phyloP scores from a whole-genome alignment of 352 stramenopile genomes.

The Phytophthora podocarpi region DNA sequence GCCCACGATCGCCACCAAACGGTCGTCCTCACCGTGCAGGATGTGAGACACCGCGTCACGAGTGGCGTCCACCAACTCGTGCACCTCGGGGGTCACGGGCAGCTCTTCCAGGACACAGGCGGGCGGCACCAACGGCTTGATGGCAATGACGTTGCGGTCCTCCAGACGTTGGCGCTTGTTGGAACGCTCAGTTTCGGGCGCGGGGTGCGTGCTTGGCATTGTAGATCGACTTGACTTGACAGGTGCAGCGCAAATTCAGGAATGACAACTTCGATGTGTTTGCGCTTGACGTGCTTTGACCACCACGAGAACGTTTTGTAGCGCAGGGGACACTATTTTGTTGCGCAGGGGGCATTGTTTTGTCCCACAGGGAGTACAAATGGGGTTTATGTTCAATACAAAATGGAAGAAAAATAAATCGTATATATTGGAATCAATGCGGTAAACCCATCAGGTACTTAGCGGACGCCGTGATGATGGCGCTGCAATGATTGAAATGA shows the following conservation, averaged over 20 bases:
- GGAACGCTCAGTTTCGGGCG: slow-evolving; percentile 40
- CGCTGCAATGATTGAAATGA: too few species aligned
- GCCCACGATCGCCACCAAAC: slow-evolving; percentile 75
- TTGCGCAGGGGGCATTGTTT: slow-evolving; percentile 8
- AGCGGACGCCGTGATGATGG: too few species aligned
- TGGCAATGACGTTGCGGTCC: slow-evolving; percentile 73
- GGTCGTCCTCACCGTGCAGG: slow-evolving; percentile 71
- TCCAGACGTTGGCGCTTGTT: slow-evolving; percentile 74
- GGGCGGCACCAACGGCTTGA: slow-evolving; percentile 72
- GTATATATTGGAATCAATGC: too few species aligned
- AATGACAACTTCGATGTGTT: slow-evolving; percentile 34
- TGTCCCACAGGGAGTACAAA: neutral
- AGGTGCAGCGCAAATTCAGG: slow-evolving; percentile 24
- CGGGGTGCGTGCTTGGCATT: slow-evolving; percentile 36
- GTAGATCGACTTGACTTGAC: slow-evolving; percentile 16
- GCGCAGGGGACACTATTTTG: slow-evolving; percentile 1
- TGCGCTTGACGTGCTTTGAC: slow-evolving; percentile 4
- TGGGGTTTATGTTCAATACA: too few species aligned
- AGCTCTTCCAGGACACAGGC: slow-evolving; percentile 77
- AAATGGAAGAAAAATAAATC: too few species aligned
- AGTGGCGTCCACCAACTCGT: slow-evolving; percentile 64
- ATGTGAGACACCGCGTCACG: slow-evolving; percentile 60
- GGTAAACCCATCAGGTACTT: too few species aligned
- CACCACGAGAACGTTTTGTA: slow-evolving; percentile 22
- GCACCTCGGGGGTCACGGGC: slow-evolving; percentile 67